Evolutionary conservation across 2,329 filamentous ascomycete species (phyloP).

Genomic region (Coniella vitis): DNA sequence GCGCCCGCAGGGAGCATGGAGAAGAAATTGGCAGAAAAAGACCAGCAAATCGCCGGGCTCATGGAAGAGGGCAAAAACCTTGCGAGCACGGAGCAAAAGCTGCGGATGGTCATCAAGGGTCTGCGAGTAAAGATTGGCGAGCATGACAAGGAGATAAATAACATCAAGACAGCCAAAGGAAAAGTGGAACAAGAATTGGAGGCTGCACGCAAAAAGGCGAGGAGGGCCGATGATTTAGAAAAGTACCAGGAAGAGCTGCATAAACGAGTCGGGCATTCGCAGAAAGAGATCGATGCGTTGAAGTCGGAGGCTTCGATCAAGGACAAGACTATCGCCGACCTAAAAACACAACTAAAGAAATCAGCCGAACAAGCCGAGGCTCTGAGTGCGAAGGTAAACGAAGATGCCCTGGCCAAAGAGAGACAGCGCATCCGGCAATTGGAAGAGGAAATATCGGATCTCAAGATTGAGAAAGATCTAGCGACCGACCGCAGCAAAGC

Average conservation of each 20-base stretch:
- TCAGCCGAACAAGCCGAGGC: slow-evolving; percentile 60
- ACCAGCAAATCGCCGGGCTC: slow-evolving; percentile 80
- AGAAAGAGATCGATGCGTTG: slow-evolving; percentile 43
- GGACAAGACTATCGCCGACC: slow-evolving; percentile 57
- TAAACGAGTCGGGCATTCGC: slow-evolving; percentile 52
- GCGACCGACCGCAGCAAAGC: slow-evolving; percentile 58
- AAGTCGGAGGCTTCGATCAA: slow-evolving; percentile 57
- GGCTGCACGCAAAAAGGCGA: slow-evolving; percentile 39
- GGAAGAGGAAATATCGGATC: slow-evolving; percentile 51
- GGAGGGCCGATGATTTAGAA: slow-evolving; percentile 46
- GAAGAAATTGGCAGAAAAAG: slow-evolving; percentile 79
- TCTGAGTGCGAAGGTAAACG: slow-evolving; percentile 59
- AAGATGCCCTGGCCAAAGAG: slow-evolving; percentile 62
- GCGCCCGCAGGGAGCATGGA: slow-evolving; percentile 61
- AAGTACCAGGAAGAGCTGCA: slow-evolving; percentile 46
- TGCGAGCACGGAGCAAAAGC: slow-evolving; percentile 78
- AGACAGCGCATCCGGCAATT: slow-evolving; percentile 44
- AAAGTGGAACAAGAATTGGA: slow-evolving; percentile 47
- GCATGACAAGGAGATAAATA: slow-evolving; percentile 57
- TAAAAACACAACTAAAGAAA: slow-evolving; percentile 63
- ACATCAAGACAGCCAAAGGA: slow-evolving; percentile 53
- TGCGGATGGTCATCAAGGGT: slow-evolving; percentile 76
- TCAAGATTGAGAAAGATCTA: slow-evolving; percentile 74
- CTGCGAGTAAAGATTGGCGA: slow-evolving; percentile 60
- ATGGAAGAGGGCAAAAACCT: slow-evolving; percentile 90